These are phyloP conservation scores for Rhizopogon vinicolor DNA, from an alignment of 768 basidiomycete species.

Conservation along the genomic window DNA sequence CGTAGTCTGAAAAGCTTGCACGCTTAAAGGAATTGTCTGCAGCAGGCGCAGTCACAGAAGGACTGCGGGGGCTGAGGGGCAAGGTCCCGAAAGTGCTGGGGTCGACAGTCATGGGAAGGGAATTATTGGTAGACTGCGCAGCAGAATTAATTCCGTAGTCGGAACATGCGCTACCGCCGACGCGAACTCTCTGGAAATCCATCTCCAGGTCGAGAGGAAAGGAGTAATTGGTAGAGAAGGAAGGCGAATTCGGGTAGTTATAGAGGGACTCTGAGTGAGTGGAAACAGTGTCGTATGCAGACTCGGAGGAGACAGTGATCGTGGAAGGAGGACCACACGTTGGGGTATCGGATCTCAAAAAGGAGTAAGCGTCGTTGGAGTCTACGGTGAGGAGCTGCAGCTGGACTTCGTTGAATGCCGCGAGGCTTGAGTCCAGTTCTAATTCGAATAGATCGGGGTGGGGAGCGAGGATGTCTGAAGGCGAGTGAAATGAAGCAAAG, in stretches of 20 bases:
- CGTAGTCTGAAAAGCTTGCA: constrained; percentile 67
- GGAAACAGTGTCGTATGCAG: constrained; percentile 65
- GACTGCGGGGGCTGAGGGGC: constrained; percentile 53
- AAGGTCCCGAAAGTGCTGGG: constrained; percentile 55
- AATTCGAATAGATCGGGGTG: constrained; percentile 81
- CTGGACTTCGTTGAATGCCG: constrained; percentile 59
- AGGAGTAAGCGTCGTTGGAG: constrained; percentile 59
- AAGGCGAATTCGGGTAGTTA: constrained; percentile 54
- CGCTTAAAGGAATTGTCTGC: constrained; percentile 32
- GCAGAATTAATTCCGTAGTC: constrained; percentile 46
- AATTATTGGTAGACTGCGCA: constrained; percentile 33
- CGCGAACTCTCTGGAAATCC: constrained; percentile 62
- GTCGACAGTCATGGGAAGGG: constrained; percentile 39
- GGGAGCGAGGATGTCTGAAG: constrained; percentile 69
- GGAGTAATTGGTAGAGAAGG: constrained; percentile 46
- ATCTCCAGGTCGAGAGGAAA: constrained; percentile 68
- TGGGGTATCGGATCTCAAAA: constrained; percentile 58
- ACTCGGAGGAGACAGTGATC: constrained; percentile 77
- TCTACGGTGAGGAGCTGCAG: constrained; percentile 61
- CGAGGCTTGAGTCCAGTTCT: constrained; percentile 71
- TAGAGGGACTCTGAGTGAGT: constrained; percentile 67
- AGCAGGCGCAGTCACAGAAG: constrained; percentile 32
- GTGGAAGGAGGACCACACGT: constrained; percentile 71
- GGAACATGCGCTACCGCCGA: constrained; percentile 40
- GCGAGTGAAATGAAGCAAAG: constrained; percentile 66